Percentiles rank a stretch among this genome's conserved stretches.
Conservation (phyloP, 768 basidiomycete species). For the Lepiota subincarnata region DNA sequence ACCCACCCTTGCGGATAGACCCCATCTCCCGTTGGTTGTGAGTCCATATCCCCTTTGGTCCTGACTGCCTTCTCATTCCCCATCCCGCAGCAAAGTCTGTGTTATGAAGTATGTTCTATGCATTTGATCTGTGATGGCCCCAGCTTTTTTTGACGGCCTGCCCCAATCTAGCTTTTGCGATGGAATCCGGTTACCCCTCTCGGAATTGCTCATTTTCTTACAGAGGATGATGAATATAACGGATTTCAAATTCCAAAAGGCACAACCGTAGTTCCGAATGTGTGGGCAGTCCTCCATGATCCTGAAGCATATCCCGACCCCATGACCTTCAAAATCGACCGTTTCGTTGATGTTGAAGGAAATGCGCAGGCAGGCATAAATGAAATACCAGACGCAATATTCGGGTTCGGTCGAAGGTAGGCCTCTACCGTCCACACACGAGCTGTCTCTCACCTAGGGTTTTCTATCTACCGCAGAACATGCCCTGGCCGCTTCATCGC, state of each 20-base stretch:
- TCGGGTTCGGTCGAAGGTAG: conserved; percentile 39
- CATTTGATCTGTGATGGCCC: not conserved
- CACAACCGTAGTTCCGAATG: conserved; percentile 25
- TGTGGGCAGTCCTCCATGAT: conserved; percentile 41
- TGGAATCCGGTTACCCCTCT: conserved; percentile 41
- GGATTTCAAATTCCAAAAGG: conserved; percentile 40
- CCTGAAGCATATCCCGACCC: conserved; percentile 34
- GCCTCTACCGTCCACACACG: not conserved
- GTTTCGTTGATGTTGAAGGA: conserved; percentile 28
- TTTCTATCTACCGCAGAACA: conserved; percentile 20
- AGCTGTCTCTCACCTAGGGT: not conserved
- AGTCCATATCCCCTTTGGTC: conserved; percentile 9
- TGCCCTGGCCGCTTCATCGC: conserved; percentile 45
- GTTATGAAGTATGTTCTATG: conserved; percentile 21
- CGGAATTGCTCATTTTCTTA: conserved; percentile 23
- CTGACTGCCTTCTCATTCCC: not conserved
- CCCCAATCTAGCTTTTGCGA: conserved; percentile 27
- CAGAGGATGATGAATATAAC: conserved; percentile 34
- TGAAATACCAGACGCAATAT: conserved; percentile 31
- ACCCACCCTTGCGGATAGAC: conserved; percentile 34
- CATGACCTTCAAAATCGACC: conserved; percentile 33
- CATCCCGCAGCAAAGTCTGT: conserved; percentile 23
- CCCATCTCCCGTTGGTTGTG: conserved; percentile 34
- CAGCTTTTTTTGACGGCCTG: not conserved
- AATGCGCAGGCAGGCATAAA: conserved; percentile 29